phyloP scores from a whole-genome alignment of 139 green algal genomes.

The Coelastrella sp. region DNA sequence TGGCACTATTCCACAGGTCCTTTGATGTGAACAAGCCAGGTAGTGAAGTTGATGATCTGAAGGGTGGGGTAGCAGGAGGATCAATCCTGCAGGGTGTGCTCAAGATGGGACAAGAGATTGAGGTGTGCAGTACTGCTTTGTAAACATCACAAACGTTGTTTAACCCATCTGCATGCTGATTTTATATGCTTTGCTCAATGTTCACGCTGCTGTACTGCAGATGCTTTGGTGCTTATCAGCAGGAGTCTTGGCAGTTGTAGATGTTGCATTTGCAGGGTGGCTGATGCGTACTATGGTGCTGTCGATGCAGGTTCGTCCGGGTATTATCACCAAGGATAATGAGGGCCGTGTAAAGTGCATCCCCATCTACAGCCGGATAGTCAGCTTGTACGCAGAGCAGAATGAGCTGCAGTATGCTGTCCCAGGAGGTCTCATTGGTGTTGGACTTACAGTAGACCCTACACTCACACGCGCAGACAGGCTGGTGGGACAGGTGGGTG shows the following conservation, averaged over 20 bases:
- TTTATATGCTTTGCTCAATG: too few relatives aligned
- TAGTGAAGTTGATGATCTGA: slow-evolving; percentile 94
- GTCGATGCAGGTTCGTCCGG: slow-evolving; percentile 76
- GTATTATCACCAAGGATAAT: slow-evolving; percentile 97
- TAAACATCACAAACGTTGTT: too few relatives aligned
- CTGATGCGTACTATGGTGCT: neutral
- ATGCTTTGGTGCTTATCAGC: neutral
- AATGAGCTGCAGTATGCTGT: slow-evolving; percentile 95
- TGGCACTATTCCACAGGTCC: slow-evolving; percentile 61
- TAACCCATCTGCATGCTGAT: too few relatives aligned
- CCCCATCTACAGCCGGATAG: slow-evolving; percentile 97
- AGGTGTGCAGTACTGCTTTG: slow-evolving; percentile 75
- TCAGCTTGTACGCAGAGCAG: slow-evolving; percentile 96
- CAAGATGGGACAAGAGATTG: slow-evolving; percentile 92
- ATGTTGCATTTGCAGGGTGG: too few relatives aligned
- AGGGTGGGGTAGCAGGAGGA: slow-evolving; percentile 95
- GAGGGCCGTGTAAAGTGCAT: slow-evolving; percentile 91
- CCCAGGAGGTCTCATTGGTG: slow-evolving; percentile 97
- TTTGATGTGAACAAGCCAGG: slow-evolving; percentile 99
- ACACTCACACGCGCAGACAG: slow-evolving; percentile 97
- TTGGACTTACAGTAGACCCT: slow-evolving; percentile 99
- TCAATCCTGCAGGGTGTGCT: slow-evolving; percentile 97
- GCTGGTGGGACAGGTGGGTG: slow-evolving; percentile 92
- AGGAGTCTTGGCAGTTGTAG: slow-evolving; percentile 25
- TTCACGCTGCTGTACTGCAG: too few relatives aligned